Conservation (phyloP, 805 yeast genomes). For the Myxozyma sirexii region DNA sequence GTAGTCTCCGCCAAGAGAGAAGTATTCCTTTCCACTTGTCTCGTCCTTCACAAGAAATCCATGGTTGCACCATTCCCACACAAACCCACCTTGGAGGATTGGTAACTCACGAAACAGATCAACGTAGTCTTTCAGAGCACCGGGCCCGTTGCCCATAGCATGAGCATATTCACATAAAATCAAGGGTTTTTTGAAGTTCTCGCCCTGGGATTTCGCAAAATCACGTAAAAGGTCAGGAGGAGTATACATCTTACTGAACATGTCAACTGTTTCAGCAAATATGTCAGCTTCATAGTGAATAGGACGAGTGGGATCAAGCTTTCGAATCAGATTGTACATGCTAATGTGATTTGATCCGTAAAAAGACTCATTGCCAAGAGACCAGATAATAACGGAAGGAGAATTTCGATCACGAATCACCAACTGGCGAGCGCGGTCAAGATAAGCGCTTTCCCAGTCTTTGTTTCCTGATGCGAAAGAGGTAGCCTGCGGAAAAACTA, state of each 20-base stretch:
- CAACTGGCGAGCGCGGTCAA: constrained; percentile 43
- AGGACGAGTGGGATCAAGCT: constrained; percentile 40
- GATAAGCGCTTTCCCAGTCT: constrained; percentile 43
- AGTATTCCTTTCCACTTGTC: constrained; percentile 32
- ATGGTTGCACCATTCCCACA: constrained; percentile 50
- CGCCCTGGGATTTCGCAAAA: constrained; percentile 32
- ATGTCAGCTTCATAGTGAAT: constrained; percentile 45
- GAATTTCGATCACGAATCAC: constrained; percentile 44
- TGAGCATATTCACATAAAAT: constrained; percentile 47
- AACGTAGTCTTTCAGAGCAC: constrained; percentile 43
- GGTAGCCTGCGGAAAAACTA: constrained; percentile 31
- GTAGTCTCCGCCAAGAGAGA: constrained; percentile 47
- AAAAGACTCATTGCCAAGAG: constrained; percentile 47
- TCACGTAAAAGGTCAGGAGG: constrained; percentile 36
- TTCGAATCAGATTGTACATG: constrained; percentile 40
- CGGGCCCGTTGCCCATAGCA: constrained; percentile 49
- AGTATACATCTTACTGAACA: constrained; percentile 44
- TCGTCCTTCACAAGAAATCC: constrained; percentile 40
- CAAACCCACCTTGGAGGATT: constrained; percentile 45
- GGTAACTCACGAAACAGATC: constrained; percentile 42
- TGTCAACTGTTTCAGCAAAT: constrained; percentile 40
- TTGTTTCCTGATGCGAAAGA: constrained; percentile 42
- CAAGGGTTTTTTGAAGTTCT: constrained; percentile 39
- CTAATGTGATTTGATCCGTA: constrained; percentile 43
- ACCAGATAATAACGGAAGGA: constrained; percentile 46